phyloP scores from a whole-genome alignment of 106 monocot genomes.

The Narthecium ossifragum region DNA sequence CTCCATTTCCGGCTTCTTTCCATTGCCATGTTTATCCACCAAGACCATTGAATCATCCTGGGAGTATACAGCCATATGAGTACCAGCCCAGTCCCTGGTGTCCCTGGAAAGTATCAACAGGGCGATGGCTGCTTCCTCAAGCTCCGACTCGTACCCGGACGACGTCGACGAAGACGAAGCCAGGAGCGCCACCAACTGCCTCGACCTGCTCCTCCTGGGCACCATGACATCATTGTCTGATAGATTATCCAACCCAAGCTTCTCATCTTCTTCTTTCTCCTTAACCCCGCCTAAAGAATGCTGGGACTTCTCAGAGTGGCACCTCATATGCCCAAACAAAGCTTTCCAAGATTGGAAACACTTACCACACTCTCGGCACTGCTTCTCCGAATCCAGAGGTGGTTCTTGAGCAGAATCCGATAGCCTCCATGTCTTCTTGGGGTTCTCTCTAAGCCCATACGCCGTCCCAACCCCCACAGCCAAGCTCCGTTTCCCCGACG shows the following conservation, averaged over 20 bases:
- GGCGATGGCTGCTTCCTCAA: slow-evolving; percentile 36
- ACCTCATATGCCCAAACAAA: slow-evolving; percentile 48
- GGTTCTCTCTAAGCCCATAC: slow-evolving; percentile 49
- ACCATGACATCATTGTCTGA: neutral
- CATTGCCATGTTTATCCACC: neutral
- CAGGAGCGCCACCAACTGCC: neutral
- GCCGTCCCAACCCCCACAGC: neutral
- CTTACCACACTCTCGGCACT: slow-evolving; percentile 23
- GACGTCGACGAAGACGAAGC: slow-evolving; percentile 4
- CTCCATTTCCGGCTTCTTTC: neutral
- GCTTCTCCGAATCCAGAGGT: neutral
- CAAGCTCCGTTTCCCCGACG: neutral
- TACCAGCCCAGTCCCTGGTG: neutral
- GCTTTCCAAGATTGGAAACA: slow-evolving; percentile 27
- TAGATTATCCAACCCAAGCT: slow-evolving; percentile 8
- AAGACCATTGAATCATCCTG: slow-evolving; percentile 12
- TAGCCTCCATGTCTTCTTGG: slow-evolving; percentile 32
- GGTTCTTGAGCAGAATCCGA: neutral
- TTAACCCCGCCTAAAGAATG: neutral
- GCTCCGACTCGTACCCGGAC: slow-evolving; percentile 21
- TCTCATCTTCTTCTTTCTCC: neutral
- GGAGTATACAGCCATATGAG: neutral
- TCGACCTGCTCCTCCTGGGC: slow-evolving; percentile 9
- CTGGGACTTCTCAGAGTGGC: slow-evolving; percentile 14
- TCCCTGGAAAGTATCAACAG: slow-evolving; percentile 66